Evolutionary conservation across 352 stramenopile species (phyloP).

Genomic region (Achlya hypogyna): DNA sequence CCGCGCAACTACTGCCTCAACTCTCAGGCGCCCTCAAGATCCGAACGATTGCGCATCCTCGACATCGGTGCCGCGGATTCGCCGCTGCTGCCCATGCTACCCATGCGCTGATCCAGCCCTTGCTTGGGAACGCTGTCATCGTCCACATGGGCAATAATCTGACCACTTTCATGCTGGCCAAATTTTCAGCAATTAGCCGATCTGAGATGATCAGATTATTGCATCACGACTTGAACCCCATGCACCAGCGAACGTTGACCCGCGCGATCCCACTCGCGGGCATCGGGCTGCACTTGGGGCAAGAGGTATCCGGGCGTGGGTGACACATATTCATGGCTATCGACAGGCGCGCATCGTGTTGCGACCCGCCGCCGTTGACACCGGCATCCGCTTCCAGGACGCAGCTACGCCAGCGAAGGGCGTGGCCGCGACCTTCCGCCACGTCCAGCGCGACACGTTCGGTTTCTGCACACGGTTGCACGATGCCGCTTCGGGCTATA

Average conservation of each 20-base stretch:
- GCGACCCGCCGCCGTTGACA: constrained; percentile 25
- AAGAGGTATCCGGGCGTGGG: constrained; percentile 23
- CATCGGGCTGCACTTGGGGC: constrained; percentile 50
- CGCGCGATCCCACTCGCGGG: constrained; percentile 40
- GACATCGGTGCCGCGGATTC: too few relatives aligned
- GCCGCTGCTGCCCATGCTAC: too few relatives aligned
- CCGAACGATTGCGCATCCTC: too few relatives aligned
- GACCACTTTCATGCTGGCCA: too few relatives aligned
- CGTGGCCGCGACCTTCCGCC: background rate
- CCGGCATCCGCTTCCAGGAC: constrained; percentile 31
- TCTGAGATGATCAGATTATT: too few relatives aligned
- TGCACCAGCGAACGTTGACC: constrained; percentile 38
- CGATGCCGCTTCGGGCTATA: constrained; percentile 18
- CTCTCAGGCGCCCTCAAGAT: too few relatives aligned
- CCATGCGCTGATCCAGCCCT: too few relatives aligned
- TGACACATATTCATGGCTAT: too few relatives aligned
- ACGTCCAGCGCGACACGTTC: constrained; percentile 34
- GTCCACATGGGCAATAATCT: too few relatives aligned
- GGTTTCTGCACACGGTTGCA: constrained; percentile 52
- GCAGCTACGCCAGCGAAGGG: background rate
- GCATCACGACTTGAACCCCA: background rate
- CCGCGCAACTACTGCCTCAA: too few relatives aligned
- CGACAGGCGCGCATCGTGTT: constrained; percentile 23
- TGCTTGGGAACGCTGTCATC: too few relatives aligned
- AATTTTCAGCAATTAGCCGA: too few relatives aligned